Conservation (phyloP, 2,329 filamentous ascomycete species). For the Cucurbitaria berberidis region DNA sequence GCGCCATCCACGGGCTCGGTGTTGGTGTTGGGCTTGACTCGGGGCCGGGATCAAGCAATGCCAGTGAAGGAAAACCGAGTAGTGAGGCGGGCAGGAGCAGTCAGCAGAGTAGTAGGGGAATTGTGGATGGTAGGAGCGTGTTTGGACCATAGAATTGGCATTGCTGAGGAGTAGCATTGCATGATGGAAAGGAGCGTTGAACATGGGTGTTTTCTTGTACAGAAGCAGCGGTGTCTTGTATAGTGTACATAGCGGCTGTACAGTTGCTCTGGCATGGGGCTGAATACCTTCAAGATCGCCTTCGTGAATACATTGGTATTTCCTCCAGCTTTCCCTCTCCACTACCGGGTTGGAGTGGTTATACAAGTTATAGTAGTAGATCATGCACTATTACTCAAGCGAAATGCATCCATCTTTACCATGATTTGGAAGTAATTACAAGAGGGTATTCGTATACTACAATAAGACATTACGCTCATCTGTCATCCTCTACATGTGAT, state of each 20-base stretch:
- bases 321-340: not conserved
- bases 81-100: constrained; percentile 39
- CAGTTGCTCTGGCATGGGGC: not conserved
- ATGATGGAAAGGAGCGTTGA: not conserved
- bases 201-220: not conserved
- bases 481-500: too few relatives aligned
- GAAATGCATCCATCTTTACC: too few relatives aligned
- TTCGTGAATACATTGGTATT: not conserved
- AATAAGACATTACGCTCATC: too few relatives aligned
- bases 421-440: not conserved
- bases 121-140: constrained; percentile 20
- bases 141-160: constrained; percentile 20
- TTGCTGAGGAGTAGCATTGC: not conserved
- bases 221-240: not conserved
- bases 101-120: constrained; percentile 28
- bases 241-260: constrained; percentile 2
- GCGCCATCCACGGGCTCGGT: constrained; percentile 9
- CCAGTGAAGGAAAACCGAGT: constrained; percentile 42
- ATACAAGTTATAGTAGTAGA: too few relatives aligned
- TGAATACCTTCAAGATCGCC: not conserved
- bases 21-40: constrained; percentile 11
- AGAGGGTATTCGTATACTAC: not conserved
- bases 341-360: too few relatives aligned
- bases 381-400: too few relatives aligned
- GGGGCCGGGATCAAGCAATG: constrained; percentile 27